These are phyloP conservation scores for Sugiyamaella sp. DNA, from an alignment of 1,139 yeast species.

Conservation along the genomic window DNA sequence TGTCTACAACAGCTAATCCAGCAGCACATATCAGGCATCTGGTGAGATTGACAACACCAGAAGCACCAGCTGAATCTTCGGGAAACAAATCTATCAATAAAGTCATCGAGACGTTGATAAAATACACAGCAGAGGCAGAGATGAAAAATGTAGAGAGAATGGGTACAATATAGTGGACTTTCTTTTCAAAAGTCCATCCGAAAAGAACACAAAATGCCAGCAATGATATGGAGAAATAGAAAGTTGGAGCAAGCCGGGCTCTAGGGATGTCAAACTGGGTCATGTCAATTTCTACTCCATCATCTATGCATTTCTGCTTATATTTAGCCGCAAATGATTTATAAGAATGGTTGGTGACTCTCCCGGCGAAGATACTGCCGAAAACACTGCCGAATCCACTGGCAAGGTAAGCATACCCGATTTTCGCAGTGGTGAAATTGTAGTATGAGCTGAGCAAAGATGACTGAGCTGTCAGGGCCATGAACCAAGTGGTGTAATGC, in stretches of 20 bases:
- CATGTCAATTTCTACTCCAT: constrained; percentile 44
- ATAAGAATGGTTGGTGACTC: constrained; percentile 41
- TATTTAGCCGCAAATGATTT: constrained; percentile 22
- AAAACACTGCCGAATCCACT: constrained; percentile 45
- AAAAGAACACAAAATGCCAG: constrained; percentile 51
- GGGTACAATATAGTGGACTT: constrained; percentile 56
- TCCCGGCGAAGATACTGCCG: constrained; percentile 43
- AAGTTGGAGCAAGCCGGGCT: constrained; percentile 48
- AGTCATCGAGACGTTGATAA: constrained; percentile 55
- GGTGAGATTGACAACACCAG: constrained; percentile 61
- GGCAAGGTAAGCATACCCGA: constrained; percentile 61
- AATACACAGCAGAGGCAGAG: constrained; percentile 57
- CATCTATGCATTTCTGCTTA: constrained; percentile 44
- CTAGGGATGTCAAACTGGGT: constrained; percentile 50
- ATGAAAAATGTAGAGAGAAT: constrained; percentile 53
- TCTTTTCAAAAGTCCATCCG: constrained; percentile 69
- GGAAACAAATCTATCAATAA: constrained; percentile 66
- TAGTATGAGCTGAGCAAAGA: constrained; percentile 54
- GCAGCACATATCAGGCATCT: constrained; percentile 64
- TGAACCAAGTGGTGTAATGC: constrained; percentile 70
- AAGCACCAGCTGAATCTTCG: constrained; percentile 58
- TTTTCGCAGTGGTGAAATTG: constrained; percentile 52
- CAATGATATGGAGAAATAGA: constrained; percentile 42
- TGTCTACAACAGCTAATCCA: constrained; percentile 62
- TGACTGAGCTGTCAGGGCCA: constrained; percentile 65